Conservation (phyloP, 208 protist species). For the Trypanosoma brucei region DNA sequence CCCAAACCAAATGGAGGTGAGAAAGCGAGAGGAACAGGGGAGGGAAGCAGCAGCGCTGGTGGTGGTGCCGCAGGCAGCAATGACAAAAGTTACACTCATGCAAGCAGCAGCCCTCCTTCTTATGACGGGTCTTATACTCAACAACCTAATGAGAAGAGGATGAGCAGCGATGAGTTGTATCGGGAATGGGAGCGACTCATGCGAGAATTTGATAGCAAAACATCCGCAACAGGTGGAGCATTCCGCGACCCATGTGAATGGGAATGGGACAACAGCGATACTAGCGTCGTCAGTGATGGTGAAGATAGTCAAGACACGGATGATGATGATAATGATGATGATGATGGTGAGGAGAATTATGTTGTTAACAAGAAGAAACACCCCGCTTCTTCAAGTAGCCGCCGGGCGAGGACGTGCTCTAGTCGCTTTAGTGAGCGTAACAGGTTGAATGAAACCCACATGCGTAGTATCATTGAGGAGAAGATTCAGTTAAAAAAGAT, state of each 20-base stretch:
- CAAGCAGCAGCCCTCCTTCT: constrained; percentile 3
- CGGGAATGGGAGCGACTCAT: constrained; percentile 29
- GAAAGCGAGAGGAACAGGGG: neutral
- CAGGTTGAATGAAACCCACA: constrained; percentile 23
- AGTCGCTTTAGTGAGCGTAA: neutral
- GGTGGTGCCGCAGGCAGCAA: neutral
- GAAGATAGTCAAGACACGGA: too few relatives aligned
- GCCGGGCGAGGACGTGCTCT: neutral
- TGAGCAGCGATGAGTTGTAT: constrained; percentile 8
- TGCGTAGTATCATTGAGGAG: constrained; percentile 41
- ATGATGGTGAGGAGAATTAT: constrained; percentile 20
- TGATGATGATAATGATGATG: neutral
- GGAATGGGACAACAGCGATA: too few relatives aligned
- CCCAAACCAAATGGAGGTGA: neutral
- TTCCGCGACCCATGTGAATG: too few relatives aligned
- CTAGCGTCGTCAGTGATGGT: too few relatives aligned
- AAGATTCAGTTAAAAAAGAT: constrained; percentile 37
- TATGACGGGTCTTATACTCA: constrained; percentile 1
- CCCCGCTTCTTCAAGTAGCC: neutral
- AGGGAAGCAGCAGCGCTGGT: neutral
- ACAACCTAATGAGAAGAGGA: constrained; percentile 11
- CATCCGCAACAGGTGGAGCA: constrained; percentile 1
- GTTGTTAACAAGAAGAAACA: constrained; percentile 15
- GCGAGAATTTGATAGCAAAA: constrained; percentile 20
- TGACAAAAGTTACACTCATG: constrained; percentile 4